Conservation (phyloP, 1,284 basidiomycete species). For the Sparassis latifolia region DNA sequence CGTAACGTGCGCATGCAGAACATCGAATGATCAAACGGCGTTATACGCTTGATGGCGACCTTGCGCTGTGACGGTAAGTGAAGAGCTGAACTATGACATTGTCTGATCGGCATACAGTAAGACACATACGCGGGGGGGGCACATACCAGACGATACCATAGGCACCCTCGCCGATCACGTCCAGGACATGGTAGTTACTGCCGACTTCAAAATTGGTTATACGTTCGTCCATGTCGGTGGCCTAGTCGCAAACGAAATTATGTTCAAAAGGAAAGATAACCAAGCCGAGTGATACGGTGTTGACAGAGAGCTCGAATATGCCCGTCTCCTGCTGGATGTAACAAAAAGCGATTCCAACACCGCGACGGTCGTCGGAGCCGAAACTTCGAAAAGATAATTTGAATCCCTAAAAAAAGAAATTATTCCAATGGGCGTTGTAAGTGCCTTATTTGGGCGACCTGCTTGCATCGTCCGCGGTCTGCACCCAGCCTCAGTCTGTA, state of each 20-base stretch:
- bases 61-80: conserved; percentile 59
- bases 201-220: conserved; percentile 54
- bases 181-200: conserved; percentile 61
- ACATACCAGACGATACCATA: conserved; percentile 67
- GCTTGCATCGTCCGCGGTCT: too few species aligned
- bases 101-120: neutral
- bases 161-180: conserved; percentile 82
- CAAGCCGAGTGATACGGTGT: too few species aligned
- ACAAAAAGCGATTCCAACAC: too few species aligned
- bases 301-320: too few species aligned
- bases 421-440: too few species aligned
- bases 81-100: conserved; percentile 51
- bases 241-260: neutral
- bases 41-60: conserved; percentile 76
- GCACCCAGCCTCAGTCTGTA: too few species aligned
- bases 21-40: conserved; percentile 85
- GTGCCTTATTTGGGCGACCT: too few species aligned
- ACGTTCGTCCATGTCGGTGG: conserved; percentile 37
- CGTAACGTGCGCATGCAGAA: conserved; percentile 80
- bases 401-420: too few species aligned
- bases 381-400: too few species aligned
- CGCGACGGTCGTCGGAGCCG: too few species aligned
- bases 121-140: conserved; percentile 2
- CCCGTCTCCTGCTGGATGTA: too few species aligned
- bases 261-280: neutral